Conservation (phyloP, 805 yeast species). For the Jamesozyma piceae region DNA sequence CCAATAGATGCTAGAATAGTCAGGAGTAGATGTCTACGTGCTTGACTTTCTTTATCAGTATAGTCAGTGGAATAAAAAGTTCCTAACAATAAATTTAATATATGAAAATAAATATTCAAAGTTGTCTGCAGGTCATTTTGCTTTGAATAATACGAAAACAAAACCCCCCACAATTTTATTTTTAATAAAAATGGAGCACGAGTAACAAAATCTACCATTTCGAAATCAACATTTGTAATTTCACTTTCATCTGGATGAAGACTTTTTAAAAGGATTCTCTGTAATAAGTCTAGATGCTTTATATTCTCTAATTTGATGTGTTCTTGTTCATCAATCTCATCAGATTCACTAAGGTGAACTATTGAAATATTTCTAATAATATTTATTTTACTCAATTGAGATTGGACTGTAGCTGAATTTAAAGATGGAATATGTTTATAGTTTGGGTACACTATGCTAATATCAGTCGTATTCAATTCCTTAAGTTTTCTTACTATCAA, state of each 20-base stretch:
- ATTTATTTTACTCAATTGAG: slow-evolving; percentile 61
- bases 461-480: neutral
- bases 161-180: slow-evolving; percentile 65
- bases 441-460: slow-evolving; percentile 43
- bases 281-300: slow-evolving; percentile 33
- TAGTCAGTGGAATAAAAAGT: slow-evolving; percentile 30
- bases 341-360: slow-evolving; percentile 1
- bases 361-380: slow-evolving; percentile 39
- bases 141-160: slow-evolving; percentile 47
- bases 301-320: slow-evolving; percentile 15
- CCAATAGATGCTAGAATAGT: slow-evolving; percentile 40
- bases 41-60: slow-evolving; percentile 17
- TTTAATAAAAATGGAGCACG: slow-evolving; percentile 57
- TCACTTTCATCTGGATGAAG: slow-evolving; percentile 10
- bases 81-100: slow-evolving; percentile 37
- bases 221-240: slow-evolving; percentile 27
- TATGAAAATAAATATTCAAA: slow-evolving; percentile 43
- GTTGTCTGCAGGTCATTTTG: slow-evolving; percentile 29
- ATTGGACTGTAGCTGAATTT: slow-evolving; percentile 39
- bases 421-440: slow-evolving; percentile 51
- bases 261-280: slow-evolving; percentile 34
- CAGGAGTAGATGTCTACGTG: slow-evolving; percentile 38
- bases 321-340: slow-evolving; percentile 39
- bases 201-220: slow-evolving; percentile 53
- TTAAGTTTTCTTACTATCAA: slow-evolving; percentile 16